Evolutionary conservation across 495 filamentous ascomycete genomes (phyloP), one percentile per base, ranked within the genome.

Genomic region (Astrothelium subdiscretum): DNA sequence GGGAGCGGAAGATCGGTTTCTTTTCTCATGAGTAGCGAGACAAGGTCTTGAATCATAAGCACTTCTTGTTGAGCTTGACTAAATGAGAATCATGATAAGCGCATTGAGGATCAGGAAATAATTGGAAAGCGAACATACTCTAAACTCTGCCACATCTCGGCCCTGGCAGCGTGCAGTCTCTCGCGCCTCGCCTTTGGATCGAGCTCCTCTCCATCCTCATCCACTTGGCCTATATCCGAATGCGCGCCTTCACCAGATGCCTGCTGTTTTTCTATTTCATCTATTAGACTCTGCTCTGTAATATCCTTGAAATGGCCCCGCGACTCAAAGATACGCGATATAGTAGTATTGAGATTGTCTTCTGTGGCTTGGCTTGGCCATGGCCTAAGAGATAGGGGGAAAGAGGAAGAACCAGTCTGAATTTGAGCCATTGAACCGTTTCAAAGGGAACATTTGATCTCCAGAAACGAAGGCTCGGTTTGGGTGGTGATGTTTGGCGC

Each of bases 11-110:
- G 65, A 97, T 82, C 31, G 88, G 87, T 32, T 74, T 94, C 80
- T 69, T 90, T 90, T 10, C 91, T 90, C 1, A 95, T 77, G 1
- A 96, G 75, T 11, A 96, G 82, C 13, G 94, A 96, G 42, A 96
- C 73, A 65, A 90, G 89, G 69, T 97, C 91, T 58, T 96, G 82
- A 2, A 84, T 82, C 29, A 85, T 76, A 69, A 84, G 71, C 43
- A 87, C 81, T 66, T 87, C 81, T 69, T 85, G 82, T 40, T 85
- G 79, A 4, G 90, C 90, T 67, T 54, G 48, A 29, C 48, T 54
- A 24, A 54, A n/a, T n/a, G n/a, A 29, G 20, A 54, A 29, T 8
- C 3, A 11, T 3, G 22, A 10, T 54, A 2, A 54, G 48, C 5
- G 29, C 8, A 29, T 48, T 48, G 10, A 15, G 20, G 5, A 15